Percentiles rank a stretch among this genome's conserved stretches.
Evolutionary conservation across 805 yeast species (phyloP).

Genomic region (Hanseniaspora occidentalis): DNA sequence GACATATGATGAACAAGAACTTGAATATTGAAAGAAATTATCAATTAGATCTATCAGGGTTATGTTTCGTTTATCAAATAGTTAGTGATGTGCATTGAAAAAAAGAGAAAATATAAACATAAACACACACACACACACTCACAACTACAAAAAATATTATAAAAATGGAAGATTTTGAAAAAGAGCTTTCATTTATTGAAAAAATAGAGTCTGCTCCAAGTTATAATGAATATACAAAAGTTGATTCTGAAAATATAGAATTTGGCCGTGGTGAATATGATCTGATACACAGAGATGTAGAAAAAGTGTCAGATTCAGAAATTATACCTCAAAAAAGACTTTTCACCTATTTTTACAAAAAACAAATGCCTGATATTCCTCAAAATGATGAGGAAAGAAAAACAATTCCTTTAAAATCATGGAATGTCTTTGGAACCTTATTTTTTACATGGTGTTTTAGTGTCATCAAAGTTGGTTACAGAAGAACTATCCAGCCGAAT

Average conservation of each 20-base stretch:
- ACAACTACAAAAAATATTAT: not conserved
- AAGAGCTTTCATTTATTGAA: not conserved
- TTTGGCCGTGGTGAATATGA: slow-evolving; percentile 1
- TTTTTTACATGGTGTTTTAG: slow-evolving; percentile 53
- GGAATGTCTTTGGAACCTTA: slow-evolving; percentile 1
- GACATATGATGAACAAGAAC: no score
- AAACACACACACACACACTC: no score
- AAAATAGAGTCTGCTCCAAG: not conserved
- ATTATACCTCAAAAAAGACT: slow-evolving; percentile 33
- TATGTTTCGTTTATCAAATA: no score
- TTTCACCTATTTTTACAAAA: slow-evolving; percentile 38
- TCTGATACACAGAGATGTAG: slow-evolving; percentile 21
- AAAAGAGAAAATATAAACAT: no score
- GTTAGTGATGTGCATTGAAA: no score
- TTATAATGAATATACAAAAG: not conserved
- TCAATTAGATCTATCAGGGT: no score
- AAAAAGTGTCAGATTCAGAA: slow-evolving; percentile 25
- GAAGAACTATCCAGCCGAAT: slow-evolving; percentile 43
- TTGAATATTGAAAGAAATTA: no score
- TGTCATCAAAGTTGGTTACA: slow-evolving; percentile 45
- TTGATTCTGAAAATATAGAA: not conserved
- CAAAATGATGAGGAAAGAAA: slow-evolving; percentile 34
- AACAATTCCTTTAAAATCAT: slow-evolving; percentile 31
- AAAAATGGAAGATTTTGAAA: not conserved
- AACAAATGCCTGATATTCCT: slow-evolving; percentile 39